Evolutionary conservation across 306 rosid genomes (phyloP), one percentile per base, ranked within the genome.

Genomic region (Rosa lucieae): DNA sequence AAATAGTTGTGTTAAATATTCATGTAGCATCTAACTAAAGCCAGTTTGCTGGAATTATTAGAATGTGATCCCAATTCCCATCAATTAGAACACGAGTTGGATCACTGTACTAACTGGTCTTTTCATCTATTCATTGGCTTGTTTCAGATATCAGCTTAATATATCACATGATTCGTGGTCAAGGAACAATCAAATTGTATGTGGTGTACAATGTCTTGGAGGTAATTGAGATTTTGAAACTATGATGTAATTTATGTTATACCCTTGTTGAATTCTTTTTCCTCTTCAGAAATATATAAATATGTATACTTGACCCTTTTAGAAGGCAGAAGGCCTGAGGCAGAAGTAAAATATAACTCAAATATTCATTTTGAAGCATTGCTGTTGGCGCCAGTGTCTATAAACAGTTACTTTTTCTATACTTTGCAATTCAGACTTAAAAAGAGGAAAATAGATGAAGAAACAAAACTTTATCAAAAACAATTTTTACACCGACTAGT

Each of bases 91-190:
- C 48, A 58, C 21, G 10, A 43, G 43, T 3, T 3, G 20, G 56
- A 59, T 26, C 56, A 46, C 32, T 10, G 3, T 62, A 5, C 72
- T 76, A 48, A 62, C 49, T 76, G 48, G 14, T 15, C 66, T 14
- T 76, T 65, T 13, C 4, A 11, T 69, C 53, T 47, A 37, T 69
- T 70, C 39, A 43, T 68, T 75, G 47, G 77, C 37, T 81, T 80
- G 73, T 72, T 74, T 73, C 88, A 95, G 98, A 95, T 84, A 95
- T 95, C 90, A 95, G 98, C 87, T 91, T 95, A 87, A 95, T 95
- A 84, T 95, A 95, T 90, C 99, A 95, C 89, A 95, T 95, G 96
- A 95, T 95, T 77, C 98, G 98, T 46, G 98, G 99, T 87, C 96
- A 95, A 87, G 98, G 99, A 84, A 95, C 98, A 77, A 86, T 95